These are phyloP conservation scores for Agapanthus africanus DNA, from an alignment of 106 monocot species.

Conservation along the genomic window DNA sequence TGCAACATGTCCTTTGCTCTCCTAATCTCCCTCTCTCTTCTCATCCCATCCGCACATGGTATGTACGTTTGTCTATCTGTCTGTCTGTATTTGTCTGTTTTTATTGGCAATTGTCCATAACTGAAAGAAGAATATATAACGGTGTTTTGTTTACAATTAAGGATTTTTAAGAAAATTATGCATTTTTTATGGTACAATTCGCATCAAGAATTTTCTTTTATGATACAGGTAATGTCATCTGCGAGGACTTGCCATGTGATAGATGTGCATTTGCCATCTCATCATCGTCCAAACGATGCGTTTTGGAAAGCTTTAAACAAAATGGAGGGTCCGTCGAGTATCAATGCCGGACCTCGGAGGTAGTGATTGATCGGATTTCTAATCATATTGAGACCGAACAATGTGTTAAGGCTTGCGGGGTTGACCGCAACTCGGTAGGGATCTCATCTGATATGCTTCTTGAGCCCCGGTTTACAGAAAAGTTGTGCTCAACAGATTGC, in stretches of 20 bases:
- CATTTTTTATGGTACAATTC: too few relatives aligned
- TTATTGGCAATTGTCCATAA: background rate
- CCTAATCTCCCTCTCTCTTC: background rate
- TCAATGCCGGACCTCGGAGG: background rate
- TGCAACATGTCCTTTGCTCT: background rate
- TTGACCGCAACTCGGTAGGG: background rate
- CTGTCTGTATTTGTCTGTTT: background rate
- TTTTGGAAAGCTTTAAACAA: background rate
- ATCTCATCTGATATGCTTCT: background rate
- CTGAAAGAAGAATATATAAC: background rate
- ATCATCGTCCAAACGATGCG: constrained; percentile 1
- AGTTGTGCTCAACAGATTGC: constrained; percentile 1
- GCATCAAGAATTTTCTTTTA: too few relatives aligned
- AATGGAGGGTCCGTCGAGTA: background rate
- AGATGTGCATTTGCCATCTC: background rate
- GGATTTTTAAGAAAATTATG: too few relatives aligned
- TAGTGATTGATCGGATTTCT: background rate
- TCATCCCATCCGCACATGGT: background rate
- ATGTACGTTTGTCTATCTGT: background rate
- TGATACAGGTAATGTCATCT: background rate
- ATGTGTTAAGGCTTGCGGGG: background rate
- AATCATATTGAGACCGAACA: background rate
- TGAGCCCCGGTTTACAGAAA: background rate
- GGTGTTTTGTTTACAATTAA: too few relatives aligned
- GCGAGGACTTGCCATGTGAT: background rate